phyloP scores from a whole-genome alignment of 441 rosid species.

The Gossypium schwendimanii region DNA sequence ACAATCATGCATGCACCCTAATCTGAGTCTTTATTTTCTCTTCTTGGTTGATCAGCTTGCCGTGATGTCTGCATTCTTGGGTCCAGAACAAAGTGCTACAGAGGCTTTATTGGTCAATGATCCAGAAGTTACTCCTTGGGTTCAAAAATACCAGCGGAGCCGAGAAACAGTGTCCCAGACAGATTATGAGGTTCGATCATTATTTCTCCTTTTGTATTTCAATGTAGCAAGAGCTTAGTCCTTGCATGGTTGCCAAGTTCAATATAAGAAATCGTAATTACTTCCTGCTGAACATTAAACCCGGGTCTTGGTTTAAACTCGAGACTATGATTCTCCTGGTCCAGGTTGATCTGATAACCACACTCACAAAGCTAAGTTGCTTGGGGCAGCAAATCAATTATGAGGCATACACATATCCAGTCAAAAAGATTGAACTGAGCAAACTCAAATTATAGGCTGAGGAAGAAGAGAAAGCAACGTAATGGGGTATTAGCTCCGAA shows the following conservation, averaged over 20 bases:
- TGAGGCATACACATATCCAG: slow-evolving; percentile 77
- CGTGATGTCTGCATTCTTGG: slow-evolving; percentile 90
- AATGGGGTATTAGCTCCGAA: neutral
- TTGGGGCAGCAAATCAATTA: slow-evolving; percentile 81
- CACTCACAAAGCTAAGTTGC: slow-evolving; percentile 65
- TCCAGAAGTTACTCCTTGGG: slow-evolving; percentile 73
- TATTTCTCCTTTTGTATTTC: neutral
- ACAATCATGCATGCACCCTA: neutral
- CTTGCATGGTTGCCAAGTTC: neutral
- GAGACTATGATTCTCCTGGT: slow-evolving; percentile 4
- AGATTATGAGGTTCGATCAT: slow-evolving; percentile 65
- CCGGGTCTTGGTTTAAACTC: neutral
- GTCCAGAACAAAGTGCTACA: slow-evolving; percentile 80
- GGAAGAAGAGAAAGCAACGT: neutral
- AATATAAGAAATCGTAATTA: neutral
- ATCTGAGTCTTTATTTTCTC: slow-evolving; percentile 5
- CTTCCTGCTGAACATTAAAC: neutral
- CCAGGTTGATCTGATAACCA: slow-evolving; percentile 87
- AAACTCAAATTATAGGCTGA: slow-evolving; percentile 63
- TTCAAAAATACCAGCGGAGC: slow-evolving; percentile 82
- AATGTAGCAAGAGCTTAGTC: neutral
- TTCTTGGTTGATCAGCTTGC: slow-evolving; percentile 48
- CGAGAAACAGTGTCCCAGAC: slow-evolving; percentile 87
- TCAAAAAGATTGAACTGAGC: slow-evolving; percentile 48
- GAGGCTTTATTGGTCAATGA: slow-evolving; percentile 59